phyloP scores from a whole-genome alignment of 2,329 filamentous ascomycete genomes.

The Penicillium sp. region DNA sequence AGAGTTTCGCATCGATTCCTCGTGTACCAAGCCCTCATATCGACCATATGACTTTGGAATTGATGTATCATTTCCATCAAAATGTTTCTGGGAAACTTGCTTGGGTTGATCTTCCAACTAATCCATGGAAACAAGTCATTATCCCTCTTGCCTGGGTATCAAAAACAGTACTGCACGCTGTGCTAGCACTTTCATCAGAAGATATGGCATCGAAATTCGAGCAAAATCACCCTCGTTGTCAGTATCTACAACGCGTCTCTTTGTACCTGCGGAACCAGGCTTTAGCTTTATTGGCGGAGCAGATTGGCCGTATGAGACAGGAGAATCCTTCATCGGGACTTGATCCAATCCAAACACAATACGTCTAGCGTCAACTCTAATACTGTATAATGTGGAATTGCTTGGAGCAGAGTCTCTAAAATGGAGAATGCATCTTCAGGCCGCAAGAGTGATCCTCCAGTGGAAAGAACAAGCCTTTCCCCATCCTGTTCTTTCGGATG shows the following conservation, averaged over 20 bases:
- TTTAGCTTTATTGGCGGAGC: constrained; percentile 10
- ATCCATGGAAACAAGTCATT: constrained; percentile 28
- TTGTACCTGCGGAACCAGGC: constrained; percentile 11
- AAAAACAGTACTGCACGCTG: constrained; percentile 21
- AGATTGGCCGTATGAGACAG: constrained; percentile 8
- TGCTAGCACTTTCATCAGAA: constrained; percentile 27
- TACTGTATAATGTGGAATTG: constrained; percentile 30
- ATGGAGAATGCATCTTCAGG: constrained; percentile 28
- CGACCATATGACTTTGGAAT: constrained; percentile 4
- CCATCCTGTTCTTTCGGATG: background rate
- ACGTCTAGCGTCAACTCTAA: constrained; percentile 23
- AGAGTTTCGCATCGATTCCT: background rate
- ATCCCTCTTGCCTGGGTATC: constrained; percentile 25
- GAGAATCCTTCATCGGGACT: background rate
- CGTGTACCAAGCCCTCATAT: background rate
- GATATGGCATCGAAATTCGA: constrained; percentile 19
- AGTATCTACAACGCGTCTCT: constrained; percentile 9
- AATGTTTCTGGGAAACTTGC: constrained; percentile 24
- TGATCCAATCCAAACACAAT: background rate
- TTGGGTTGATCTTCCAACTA: constrained; percentile 28
- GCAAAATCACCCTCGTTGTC: constrained; percentile 3
- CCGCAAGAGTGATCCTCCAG: constrained; percentile 23
- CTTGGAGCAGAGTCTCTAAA: constrained; percentile 18
- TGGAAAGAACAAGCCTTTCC: constrained; percentile 15
- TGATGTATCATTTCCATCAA: constrained; percentile 26